A percentile compares a stretch with the other conserved stretches of the same genome.
Evolutionary conservation across 1,139 yeast species (phyloP).

Genomic region (Kodamaea derodonti): DNA sequence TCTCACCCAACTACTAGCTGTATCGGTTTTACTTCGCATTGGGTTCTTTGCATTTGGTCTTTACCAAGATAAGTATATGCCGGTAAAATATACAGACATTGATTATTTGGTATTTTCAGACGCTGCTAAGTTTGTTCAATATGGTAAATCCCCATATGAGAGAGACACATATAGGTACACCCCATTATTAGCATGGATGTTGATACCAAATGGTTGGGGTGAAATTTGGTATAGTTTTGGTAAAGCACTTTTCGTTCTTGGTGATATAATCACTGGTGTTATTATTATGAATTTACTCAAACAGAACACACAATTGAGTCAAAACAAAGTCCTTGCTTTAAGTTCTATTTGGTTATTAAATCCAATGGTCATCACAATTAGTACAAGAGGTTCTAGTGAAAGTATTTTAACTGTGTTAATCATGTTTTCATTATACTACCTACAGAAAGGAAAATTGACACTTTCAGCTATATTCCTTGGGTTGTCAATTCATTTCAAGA

Average conservation of each 20-base stretch:
- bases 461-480: slow-evolving; percentile 69
- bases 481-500: slow-evolving; percentile 79
- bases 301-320: slow-evolving; percentile 13
- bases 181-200: slow-evolving; percentile 80
- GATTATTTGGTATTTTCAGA: slow-evolving; percentile 93
- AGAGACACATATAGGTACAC: slow-evolving; percentile 93
- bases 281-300: slow-evolving; percentile 46
- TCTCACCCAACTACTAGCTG: slow-evolving; percentile 6
- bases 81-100: slow-evolving; percentile 85
- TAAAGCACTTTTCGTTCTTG: slow-evolving; percentile 66
- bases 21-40: slow-evolving; percentile 46
- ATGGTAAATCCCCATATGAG: slow-evolving; percentile 67
- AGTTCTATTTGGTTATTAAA: slow-evolving; percentile 80
- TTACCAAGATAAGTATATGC: slow-evolving; percentile 79
- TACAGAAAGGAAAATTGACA: slow-evolving; percentile 27
- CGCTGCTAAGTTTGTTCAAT: slow-evolving; percentile 71
- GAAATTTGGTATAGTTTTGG: slow-evolving; percentile 64
- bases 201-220: slow-evolving; percentile 59
- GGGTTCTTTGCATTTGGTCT: slow-evolving; percentile 78
- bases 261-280: slow-evolving; percentile 80
- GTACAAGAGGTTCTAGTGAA: slow-evolving; percentile 92
- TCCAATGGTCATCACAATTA: slow-evolving; percentile 92
- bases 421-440: slow-evolving; percentile 52
- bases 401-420: slow-evolving; percentile 80
- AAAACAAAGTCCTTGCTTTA: slow-evolving; percentile 33